A percentile compares a stretch with the other conserved stretches of the same genome.
These are phyloP conservation scores for Kwoniella pini DNA, from an alignment of 768 basidiomycete genomes.

Conservation along the genomic window DNA sequence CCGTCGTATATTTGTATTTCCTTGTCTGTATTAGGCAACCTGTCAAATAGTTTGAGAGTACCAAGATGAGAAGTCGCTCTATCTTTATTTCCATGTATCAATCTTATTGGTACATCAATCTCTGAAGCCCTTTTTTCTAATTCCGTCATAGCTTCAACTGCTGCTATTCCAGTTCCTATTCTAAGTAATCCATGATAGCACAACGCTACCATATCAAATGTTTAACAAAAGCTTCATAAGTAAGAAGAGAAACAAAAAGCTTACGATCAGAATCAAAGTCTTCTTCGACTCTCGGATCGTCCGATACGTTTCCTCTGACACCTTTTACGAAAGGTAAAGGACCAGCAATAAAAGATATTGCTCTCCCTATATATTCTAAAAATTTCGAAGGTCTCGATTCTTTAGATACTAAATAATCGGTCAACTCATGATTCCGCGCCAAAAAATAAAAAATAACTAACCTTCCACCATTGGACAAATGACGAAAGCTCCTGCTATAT, in stretches of 20 bases:
- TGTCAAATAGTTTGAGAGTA: constrained; percentile 49
- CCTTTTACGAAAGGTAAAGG: constrained; percentile 50
- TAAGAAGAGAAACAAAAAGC: too few relatives aligned
- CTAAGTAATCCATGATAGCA: constrained; percentile 55
- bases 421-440: too few relatives aligned
- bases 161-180: constrained; percentile 53
- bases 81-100: constrained; percentile 55
- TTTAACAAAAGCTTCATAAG: too few relatives aligned
- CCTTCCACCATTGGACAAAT: constrained; percentile 54
- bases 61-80: constrained; percentile 52
- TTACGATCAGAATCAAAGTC: constrained; percentile 54
- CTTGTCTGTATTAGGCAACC: constrained; percentile 51
- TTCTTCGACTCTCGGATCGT: constrained; percentile 56
- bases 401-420: constrained; percentile 36
- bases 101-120: constrained; percentile 52
- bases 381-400: constrained; percentile 48
- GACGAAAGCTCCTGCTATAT: constrained; percentile 53
- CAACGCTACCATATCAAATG: constrained; percentile 30
- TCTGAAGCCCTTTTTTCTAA: constrained; percentile 43
- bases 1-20: constrained; percentile 56
- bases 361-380: constrained; percentile 40
- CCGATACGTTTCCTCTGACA: constrained; percentile 53
- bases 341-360: constrained; percentile 45
- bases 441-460: constrained; percentile 15
- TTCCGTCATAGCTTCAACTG: constrained; percentile 51